A percentile compares a stretch with the other conserved stretches of the same genome.
phyloP scores from a whole-genome alignment of 257 asterid genomes.

The Nicotiana undulata region DNA sequence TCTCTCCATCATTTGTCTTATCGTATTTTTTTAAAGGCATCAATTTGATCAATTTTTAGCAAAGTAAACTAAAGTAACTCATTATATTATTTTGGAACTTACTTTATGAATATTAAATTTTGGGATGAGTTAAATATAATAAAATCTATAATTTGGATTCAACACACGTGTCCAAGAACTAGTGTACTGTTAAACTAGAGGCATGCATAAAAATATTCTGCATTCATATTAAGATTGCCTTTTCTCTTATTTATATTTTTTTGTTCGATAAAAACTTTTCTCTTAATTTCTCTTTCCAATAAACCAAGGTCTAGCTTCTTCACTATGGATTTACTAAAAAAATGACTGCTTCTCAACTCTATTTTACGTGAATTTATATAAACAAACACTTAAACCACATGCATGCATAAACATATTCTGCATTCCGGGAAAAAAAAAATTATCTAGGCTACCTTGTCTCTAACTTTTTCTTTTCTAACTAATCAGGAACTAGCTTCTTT shows the following conservation, averaged over 20 bases:
- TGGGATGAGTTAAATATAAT: too few species aligned
- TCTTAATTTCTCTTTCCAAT: not conserved
- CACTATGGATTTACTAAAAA: too few species aligned
- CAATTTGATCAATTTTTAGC: too few species aligned
- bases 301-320: not conserved
- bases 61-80: too few species aligned
- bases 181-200: not conserved
- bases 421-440: not conserved
- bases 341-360: not conserved
- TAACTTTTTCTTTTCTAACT: not conserved
- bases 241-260: not conserved
- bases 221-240: not conserved
- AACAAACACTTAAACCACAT: not conserved
- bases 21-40: too few species aligned
- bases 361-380: too few species aligned
- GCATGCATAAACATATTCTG: not conserved
- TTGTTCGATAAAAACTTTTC: not conserved
- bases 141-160: too few species aligned
- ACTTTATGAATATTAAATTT: too few species aligned
- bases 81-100: too few species aligned
- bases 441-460: not conserved
- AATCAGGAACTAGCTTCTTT: not conserved
- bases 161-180: too few species aligned
- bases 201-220: not conserved
- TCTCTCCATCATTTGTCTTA: too few species aligned